These are phyloP conservation scores for Heliamphora exappendiculata DNA, from an alignment of 148 eudicot species.

Conservation along the genomic window DNA sequence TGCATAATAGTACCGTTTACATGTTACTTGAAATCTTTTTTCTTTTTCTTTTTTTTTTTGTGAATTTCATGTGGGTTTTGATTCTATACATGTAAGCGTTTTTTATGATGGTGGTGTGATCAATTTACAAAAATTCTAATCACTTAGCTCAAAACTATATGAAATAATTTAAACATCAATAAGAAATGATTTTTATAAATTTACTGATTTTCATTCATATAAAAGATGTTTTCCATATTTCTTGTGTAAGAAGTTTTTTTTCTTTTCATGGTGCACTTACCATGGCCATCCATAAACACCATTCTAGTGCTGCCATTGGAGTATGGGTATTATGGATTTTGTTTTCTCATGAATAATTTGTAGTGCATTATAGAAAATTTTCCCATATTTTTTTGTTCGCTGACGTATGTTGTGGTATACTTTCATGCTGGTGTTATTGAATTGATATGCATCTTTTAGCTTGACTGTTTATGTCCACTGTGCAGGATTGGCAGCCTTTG, in stretches of 20 bases:
- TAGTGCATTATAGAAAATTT: neutral
- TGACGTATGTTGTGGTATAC: neutral
- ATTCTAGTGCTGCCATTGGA: neutral
- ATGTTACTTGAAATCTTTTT: no score
- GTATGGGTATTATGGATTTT: neutral
- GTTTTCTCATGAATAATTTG: neutral
- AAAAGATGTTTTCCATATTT: no score
- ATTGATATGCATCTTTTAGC: neutral
- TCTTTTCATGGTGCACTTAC: neutral
- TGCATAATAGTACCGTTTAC: no score
- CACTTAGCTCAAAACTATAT: no score
- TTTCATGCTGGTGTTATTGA: neutral
- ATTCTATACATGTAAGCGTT: no score
- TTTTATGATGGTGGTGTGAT: no score
- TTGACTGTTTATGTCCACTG: constrained; percentile 7
- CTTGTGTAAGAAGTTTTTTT: neutral
- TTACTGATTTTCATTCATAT: no score
- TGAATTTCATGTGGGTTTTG: no score
- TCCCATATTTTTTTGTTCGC: neutral
- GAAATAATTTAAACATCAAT: no score
- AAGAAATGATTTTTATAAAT: no score
- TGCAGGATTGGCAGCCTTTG: constrained; percentile 85
- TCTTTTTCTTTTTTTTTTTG: no score
- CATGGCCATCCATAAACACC: neutral
- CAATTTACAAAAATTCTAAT: no score